Evolutionary conservation across 1,284 basidiomycete genomes (phyloP), one percentile per base, ranked within the genome.

Genomic region (Pseudozyma pruni): DNA sequence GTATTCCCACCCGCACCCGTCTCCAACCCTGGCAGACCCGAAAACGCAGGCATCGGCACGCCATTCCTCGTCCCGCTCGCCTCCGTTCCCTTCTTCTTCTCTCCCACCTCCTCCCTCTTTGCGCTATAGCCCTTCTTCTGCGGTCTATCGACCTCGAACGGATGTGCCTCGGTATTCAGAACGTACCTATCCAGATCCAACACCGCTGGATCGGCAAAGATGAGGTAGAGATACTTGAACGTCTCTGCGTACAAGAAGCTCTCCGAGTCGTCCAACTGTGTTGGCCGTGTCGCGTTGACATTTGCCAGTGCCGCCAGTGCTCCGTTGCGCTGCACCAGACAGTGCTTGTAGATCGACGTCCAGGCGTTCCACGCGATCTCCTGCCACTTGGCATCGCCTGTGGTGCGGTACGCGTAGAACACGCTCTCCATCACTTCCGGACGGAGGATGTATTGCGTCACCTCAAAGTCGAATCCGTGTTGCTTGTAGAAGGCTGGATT

Each of bases 281-380:
- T 38, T n/a, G 74, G 61, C 3, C 16, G 38, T 8, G 74, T 55
- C 23, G 52, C 17, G 45, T 61, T 62, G 38, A 79, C 75, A 20
- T 60, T 46, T 5, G 46, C 49, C 50, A 79, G 42, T 4, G 67
- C 58, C 4, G 75, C 71, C 10, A 70, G 44, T 10, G 75, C 71
- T 13, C 50, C 62, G 13, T 68, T 66, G 25, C 94, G 83, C 51
- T 86, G 86, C 11, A 55, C 56, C 11, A 66, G 29, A 81, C 92
- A 93, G 80, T 94, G 88, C 79, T 88, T 88, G 76, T 93, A 87
- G 74, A 96, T 94, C 2, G 92, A 88, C 79, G 90, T 85, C 85
- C 95, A 96, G 58, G 95, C 94, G 46, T 85, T 80, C 93, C 94
- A 96, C 14, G 92, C 93, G 75, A 89, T 87, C 34, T 90, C 88